Evolutionary conservation across 768 basidiomycete species (phyloP).

Genomic region (Auriculariales sp.): DNA sequence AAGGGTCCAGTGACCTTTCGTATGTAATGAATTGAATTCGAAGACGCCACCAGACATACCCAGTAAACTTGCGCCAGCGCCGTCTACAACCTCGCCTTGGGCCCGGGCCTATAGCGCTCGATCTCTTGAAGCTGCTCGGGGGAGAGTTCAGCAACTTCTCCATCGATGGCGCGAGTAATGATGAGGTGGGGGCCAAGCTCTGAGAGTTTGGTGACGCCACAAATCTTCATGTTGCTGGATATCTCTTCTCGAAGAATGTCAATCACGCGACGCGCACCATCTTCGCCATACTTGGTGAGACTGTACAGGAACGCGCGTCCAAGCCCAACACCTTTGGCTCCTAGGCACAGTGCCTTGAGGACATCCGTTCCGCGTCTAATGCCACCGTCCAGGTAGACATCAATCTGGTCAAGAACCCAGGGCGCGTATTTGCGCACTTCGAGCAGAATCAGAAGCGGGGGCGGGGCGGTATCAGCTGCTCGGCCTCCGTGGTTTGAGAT

Average conservation of each 20-base stretch:
- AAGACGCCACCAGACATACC: too few relatives aligned
- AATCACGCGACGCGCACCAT: conserved; percentile 10
- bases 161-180: not conserved
- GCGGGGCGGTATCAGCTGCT: conserved; percentile 15
- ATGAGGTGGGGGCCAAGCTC: conserved; percentile 39
- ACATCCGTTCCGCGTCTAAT: conserved; percentile 75
- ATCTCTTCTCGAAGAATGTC: conserved; percentile 63
- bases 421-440: conserved; percentile 57
- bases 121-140: not conserved
- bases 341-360: conserved; percentile 79
- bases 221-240: conserved; percentile 52
- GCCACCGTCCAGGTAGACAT: conserved; percentile 87
- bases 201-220: conserved; percentile 50
- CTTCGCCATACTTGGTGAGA: conserved; percentile 21
- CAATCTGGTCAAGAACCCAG: conserved; percentile 54
- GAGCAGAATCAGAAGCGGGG: conserved; percentile 44
- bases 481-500: conserved; percentile 84
- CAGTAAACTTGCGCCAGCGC: too few relatives aligned
- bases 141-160: not conserved
- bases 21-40: too few relatives aligned
- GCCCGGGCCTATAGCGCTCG: not conserved
- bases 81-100: not conserved
- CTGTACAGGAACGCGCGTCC: conserved; percentile 77
- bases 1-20: too few relatives aligned
- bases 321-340: conserved; percentile 75